These are phyloP conservation scores for Daldinia eschscholtzii DNA, from an alignment of 2,329 filamentous ascomycete genomes.

Conservation along the genomic window DNA sequence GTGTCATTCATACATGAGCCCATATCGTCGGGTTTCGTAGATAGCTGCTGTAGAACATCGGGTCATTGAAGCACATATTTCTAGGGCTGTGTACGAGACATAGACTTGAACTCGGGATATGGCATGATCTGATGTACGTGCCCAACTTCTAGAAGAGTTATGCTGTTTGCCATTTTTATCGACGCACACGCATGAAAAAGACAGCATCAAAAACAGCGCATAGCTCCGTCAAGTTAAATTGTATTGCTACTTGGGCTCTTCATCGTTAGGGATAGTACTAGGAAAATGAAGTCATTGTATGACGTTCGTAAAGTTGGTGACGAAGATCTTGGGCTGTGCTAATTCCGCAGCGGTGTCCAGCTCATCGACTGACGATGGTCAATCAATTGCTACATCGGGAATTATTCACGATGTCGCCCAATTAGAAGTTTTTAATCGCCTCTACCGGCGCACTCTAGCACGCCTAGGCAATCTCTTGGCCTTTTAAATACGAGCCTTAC, in stretches of 20 bases:
- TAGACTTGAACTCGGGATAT: background rate
- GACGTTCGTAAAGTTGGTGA: constrained; percentile 9
- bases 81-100: background rate
- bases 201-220: background rate
- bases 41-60: constrained; percentile 2
- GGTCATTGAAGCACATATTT: background rate
- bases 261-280: background rate
- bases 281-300: background rate
- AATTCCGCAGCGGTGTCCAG: constrained; percentile 1
- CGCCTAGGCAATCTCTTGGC: constrained; percentile 32
- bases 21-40: too few relatives aligned
- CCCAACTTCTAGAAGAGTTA: background rate
- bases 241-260: background rate
- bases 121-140: background rate
- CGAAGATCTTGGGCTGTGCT: constrained; percentile 9
- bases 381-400: constrained; percentile 37
- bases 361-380: constrained; percentile 14
- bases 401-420: constrained; percentile 19
- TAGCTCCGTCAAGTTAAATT: background rate
- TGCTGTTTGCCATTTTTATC: background rate
- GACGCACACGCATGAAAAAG: background rate
- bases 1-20: background rate
- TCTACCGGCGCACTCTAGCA: constrained; percentile 15
- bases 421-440: constrained; percentile 33
- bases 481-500: constrained; percentile 28